Conservation (phyloP, 768 basidiomycete genomes). For the Dentipellis sp. region DNA sequence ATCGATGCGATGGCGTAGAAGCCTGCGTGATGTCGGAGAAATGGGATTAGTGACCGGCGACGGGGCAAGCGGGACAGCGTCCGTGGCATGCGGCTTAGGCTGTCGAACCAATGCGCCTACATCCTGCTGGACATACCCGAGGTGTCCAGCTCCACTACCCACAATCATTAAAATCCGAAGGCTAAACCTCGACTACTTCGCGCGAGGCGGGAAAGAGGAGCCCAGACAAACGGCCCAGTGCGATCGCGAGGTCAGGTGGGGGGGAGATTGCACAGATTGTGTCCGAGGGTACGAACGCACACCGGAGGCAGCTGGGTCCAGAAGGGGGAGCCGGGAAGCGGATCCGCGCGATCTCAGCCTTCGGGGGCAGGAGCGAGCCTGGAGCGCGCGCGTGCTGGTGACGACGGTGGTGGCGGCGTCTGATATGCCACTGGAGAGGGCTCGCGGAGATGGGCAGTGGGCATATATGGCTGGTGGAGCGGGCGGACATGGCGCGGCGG, state of each 20-base stretch:
- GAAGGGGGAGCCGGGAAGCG: background rate
- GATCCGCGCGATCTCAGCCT: background rate
- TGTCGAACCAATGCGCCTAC: too few relatives aligned
- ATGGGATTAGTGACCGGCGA: background rate
- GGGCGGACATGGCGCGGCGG: conserved; percentile 4
- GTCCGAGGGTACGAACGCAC: background rate
- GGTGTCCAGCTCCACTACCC: too few relatives aligned
- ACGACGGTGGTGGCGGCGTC: background rate
- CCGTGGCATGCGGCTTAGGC: background rate
- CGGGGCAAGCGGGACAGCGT: background rate
- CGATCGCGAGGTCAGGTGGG: background rate
- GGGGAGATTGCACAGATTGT: background rate
- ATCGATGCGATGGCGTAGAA: background rate
- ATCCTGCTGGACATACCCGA: too few relatives aligned
- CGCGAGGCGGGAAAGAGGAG: too few relatives aligned
- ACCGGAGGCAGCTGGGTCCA: background rate
- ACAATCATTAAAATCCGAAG: background rate
- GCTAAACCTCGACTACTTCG: background rate
- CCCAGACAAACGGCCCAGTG: background rate
- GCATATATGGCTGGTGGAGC: background rate
- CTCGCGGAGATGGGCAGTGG: background rate
- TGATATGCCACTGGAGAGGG: background rate
- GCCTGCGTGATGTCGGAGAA: background rate
- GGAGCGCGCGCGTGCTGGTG: background rate
- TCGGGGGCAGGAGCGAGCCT: too few relatives aligned